Base-by-base conservation (phyloP, 257 asterid species). In the Solanum pennellii region DNA sequence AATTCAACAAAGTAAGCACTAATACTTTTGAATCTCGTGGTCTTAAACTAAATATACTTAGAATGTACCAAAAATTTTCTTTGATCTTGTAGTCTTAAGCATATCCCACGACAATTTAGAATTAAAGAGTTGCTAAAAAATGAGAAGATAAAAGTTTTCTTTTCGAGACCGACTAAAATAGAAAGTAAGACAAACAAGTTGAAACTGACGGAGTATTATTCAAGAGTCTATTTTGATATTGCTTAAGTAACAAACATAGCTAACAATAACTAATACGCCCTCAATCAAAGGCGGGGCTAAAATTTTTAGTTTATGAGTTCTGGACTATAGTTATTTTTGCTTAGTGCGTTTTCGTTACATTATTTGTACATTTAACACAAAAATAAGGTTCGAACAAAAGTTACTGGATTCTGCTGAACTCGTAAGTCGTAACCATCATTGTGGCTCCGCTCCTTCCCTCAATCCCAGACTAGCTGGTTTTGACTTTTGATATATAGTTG, bases 61-160 rank as follows among this genome's bases (percentile, higher is more conserved):
- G 2, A 66, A 13, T 12, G 20, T 62, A 62, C 7, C 1, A n/a
- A 1, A 60, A 62, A 23, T 23, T 0, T 62, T 0, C 1, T 66
- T 25, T 12, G 0, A 25, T 66, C 20, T 1, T 5, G 5, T 5
- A 0, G 11, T 66, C 20, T 65, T 65, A 65, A 65, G 12, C 13
- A 60, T 60, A 14, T 10, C 3, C 1, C 0, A 1, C 16, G 29
- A 1, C 11, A 60, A 23, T 60, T 60, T 60, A 23, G 69, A 23
- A 60, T 60, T 2, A 10, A 60, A 23, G 29, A 56, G 0, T 3
- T 56, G 12, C 66, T 56, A 56, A 1, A 0, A 20, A 56, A 23
- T 0, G 11, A 66, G 33, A 13, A 52, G 62, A 52, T 52, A 52
- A 13, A 25, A 10, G 16, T 10, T 12, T 23, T 60, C 0, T 23